Evolutionary conservation across 73 alveolate genomes (phyloP).

Genomic region (Stentor roeselii): DNA sequence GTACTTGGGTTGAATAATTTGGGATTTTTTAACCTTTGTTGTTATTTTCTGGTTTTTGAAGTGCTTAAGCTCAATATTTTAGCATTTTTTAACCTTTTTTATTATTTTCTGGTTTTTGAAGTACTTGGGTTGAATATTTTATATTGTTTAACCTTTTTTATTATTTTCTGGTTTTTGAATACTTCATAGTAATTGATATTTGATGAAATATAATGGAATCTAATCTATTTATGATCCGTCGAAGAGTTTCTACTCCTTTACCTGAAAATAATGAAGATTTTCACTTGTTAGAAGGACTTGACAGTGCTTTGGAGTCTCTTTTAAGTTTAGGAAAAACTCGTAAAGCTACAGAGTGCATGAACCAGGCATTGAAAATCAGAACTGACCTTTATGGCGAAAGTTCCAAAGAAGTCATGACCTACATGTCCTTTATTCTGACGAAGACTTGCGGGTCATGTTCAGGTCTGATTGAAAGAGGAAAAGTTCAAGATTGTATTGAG

Average conservation of each 20-base stretch:
- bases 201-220: too few species aligned
- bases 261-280: constrained; percentile 1
- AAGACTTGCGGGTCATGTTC: too few species aligned
- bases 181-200: too few species aligned
- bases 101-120: too few species aligned
- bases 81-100: too few species aligned
- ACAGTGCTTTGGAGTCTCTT: background rate
- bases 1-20: too few species aligned
- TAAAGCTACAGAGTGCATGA: background rate
- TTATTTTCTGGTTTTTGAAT: too few species aligned
- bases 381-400: background rate
- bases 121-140: too few species aligned
- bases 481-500: background rate
- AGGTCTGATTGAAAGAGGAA: background rate
- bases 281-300: constrained; percentile 22
- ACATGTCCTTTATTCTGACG: background rate
- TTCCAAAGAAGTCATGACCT: background rate
- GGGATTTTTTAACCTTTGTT: too few species aligned
- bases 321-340: background rate
- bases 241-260: background rate
- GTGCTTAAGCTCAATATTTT: too few species aligned
- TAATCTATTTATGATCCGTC: background rate
- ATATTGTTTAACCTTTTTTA: too few species aligned
- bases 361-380: constrained; percentile 5
- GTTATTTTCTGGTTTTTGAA: too few species aligned